Evolutionary conservation across 1,284 basidiomycete species (phyloP).

Genomic region (Ustilago tritici): DNA sequence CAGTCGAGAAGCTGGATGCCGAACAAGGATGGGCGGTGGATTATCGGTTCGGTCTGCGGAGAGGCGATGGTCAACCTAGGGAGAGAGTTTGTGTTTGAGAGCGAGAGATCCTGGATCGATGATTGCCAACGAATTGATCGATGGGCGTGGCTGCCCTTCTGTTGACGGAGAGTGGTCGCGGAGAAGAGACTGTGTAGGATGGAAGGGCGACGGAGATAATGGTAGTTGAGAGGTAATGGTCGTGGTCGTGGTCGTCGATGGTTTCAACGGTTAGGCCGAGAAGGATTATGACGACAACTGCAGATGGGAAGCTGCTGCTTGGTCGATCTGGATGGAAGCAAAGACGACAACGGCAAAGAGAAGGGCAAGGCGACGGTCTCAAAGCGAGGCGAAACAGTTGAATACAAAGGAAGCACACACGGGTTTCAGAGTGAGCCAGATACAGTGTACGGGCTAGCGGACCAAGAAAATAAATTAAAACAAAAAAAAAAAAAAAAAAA

Average conservation of each 20-base stretch:
- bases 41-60: neutral
- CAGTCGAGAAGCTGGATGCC: neutral
- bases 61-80: neutral
- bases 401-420: neutral
- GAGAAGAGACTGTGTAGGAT: neutral
- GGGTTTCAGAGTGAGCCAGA: neutral
- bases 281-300: neutral
- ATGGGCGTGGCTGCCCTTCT: too few relatives aligned
- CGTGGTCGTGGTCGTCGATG: neutral
- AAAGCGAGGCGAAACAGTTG: neutral
- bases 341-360: neutral
- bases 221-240: neutral
- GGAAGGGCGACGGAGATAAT: neutral
- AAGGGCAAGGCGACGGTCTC: slow-evolving; percentile 3
- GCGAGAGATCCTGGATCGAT: neutral
- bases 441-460: neutral
- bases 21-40: neutral
- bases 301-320: neutral
- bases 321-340: slow-evolving; percentile 1
- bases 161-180: too few relatives aligned
- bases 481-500: neutral
- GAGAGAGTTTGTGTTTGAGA: neutral
- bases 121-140: too few relatives aligned
- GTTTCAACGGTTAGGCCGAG: neutral
- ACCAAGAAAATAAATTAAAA: neutral